These are phyloP conservation scores for Pleurotus sapidus DNA, from an alignment of 768 basidiomycete species.

Conservation along the genomic window DNA sequence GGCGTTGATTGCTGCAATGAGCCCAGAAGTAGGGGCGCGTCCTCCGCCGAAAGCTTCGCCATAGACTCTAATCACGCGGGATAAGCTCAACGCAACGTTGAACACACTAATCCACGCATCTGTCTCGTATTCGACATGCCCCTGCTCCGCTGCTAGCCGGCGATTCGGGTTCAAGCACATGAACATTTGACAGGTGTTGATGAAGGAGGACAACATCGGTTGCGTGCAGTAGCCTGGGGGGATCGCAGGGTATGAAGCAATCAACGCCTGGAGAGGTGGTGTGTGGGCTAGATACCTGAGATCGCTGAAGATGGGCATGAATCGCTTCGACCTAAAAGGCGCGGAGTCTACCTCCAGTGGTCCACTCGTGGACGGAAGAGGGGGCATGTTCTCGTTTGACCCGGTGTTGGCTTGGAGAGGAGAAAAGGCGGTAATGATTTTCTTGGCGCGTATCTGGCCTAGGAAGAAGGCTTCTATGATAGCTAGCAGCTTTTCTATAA, in stretches of 20 bases:
- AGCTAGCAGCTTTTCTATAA: constrained; percentile 73
- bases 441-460: constrained; percentile 77
- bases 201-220: constrained; percentile 31
- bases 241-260: constrained; percentile 57
- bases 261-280: constrained; percentile 72
- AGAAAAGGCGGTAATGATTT: constrained; percentile 41
- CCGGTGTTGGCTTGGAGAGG: constrained; percentile 21
- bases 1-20: constrained; percentile 63
- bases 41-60: constrained; percentile 73
- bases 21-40: constrained; percentile 51
- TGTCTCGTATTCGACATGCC: constrained; percentile 93
- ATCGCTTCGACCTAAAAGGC: constrained; percentile 92
- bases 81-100: constrained; percentile 88
- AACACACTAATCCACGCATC: constrained; percentile 98
- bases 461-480: constrained; percentile 93
- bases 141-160: constrained; percentile 57
- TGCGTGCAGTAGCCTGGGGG: constrained; percentile 3
- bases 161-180: constrained; percentile 92
- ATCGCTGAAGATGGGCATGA: constrained; percentile 93
- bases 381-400: constrained; percentile 5
- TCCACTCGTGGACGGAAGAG: constrained; percentile 14
- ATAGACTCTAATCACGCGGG: constrained; percentile 84
- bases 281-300: constrained; percentile 85
- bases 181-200: constrained; percentile 84
- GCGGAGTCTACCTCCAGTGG: constrained; percentile 76